Base-by-base conservation (phyloP, 108 stramenopile species). In the Fistulifera pelliculosa region DNA sequence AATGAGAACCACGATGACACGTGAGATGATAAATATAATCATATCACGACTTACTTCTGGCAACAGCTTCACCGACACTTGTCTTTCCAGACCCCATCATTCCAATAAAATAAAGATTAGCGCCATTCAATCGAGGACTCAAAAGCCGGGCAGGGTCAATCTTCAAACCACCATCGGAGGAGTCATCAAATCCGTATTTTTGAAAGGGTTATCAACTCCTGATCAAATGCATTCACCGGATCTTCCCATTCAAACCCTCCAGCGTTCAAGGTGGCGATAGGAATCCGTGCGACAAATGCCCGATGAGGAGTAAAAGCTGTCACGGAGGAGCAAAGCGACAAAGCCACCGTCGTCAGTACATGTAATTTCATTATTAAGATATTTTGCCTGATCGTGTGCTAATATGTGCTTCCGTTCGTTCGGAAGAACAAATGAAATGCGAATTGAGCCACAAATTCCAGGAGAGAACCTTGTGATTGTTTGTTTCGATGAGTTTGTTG, bases 51-150 rank as follows among this genome's bases (percentile, higher is more conserved):
- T 77, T 62, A 75, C 84, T 63, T 45, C 81, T 61, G 6, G 87
- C 86, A 23, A 94, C 51, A 16, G 58, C 38, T 35, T 88, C 83
- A 18, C 88, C 94, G 6, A 95, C 76, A 19, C 84, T 61, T 10
- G 86, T 69, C 66, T 96, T 96, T 11, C 96, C 96, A 50, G 66
- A 71, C 35, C 96, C 96, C 96, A 96, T 96, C 89, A 96, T 87
- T 13, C 96, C 96, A 23, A 96, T 74, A n/a, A 96, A 74, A 68
- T 94, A 96, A 8, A 96, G 27, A 59, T 93, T 95, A 27, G 81
- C 75, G 26, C 93, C 93, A 18, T 71, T 57, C 44, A 94, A 63
- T 18, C 87, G 70, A 17, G 87, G 87, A 26, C 73, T 64, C 50
- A 93, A 62, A 16, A 93, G 68, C 13, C 91, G 68, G 7, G 87